These are phyloP conservation scores for Camelina sativa DNA, from an alignment of 345 rosid genomes.

Conservation along the genomic window DNA sequence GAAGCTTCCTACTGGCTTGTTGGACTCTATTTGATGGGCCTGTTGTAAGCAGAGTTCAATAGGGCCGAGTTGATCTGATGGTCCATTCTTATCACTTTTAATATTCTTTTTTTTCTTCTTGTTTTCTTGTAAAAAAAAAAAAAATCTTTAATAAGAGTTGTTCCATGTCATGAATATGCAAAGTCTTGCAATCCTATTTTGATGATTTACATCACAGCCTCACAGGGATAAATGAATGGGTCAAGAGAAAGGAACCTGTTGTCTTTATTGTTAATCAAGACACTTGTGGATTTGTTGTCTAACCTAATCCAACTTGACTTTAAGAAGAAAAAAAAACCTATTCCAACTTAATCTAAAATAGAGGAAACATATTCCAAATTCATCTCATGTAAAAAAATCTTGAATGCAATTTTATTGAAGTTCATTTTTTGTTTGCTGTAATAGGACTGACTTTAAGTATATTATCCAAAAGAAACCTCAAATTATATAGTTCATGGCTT, in stretches of 20 bases:
- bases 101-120: no score
- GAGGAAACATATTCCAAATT: background rate
- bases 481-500: background rate
- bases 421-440: no score
- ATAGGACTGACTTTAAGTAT: no score
- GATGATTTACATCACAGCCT: background rate
- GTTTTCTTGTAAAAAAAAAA: background rate
- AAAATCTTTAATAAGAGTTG: no score
- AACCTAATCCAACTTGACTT: conserved; percentile 28
- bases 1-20: background rate
- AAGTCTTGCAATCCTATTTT: background rate
- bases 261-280: conserved; percentile 13
- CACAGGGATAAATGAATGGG: conserved; percentile 7
- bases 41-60: background rate
- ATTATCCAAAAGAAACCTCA: no score
- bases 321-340: background rate
- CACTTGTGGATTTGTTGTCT: conserved; percentile 2
- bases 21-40: background rate
- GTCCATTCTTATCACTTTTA: background rate
- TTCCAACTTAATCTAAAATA: conserved; percentile 18
- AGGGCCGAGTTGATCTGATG: background rate
- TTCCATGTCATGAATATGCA: background rate
- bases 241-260: conserved; percentile 17
- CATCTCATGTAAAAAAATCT: background rate
- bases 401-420: no score